Evolutionary conservation across 1,284 basidiomycete species (phyloP).

Genomic region (Cryptococcus sp.): DNA sequence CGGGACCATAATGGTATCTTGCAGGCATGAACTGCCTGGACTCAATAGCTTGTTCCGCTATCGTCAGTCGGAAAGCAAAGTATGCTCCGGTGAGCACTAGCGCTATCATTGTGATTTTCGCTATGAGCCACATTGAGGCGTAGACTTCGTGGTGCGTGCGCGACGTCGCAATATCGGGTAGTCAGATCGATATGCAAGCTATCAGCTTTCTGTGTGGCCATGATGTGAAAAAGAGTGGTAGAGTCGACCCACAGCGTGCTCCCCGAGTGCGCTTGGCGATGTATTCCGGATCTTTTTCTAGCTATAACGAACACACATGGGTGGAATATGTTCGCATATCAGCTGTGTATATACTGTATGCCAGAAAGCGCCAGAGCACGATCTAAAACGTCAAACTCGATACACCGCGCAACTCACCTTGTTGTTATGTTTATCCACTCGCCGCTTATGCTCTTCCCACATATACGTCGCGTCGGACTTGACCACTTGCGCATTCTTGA

Average conservation of each 20-base stretch:
- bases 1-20: constrained; percentile 30
- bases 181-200: background rate
- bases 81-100: constrained; percentile 22
- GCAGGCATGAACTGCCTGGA: constrained; percentile 34
- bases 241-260: constrained; percentile 5
- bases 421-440: constrained; percentile 1
- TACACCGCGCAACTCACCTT: constrained; percentile 5
- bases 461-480: constrained; percentile 18
- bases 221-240: no score
- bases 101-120: constrained; percentile 24
- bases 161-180: background rate
- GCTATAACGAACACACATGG: no score
- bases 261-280: constrained; percentile 3
- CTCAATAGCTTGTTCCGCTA: constrained; percentile 34
- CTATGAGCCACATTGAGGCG: constrained; percentile 29
- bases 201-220: background rate
- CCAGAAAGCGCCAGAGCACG: background rate
- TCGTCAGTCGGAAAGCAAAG: constrained; percentile 23
- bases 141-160: constrained; percentile 18
- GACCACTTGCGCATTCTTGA: constrained; percentile 18
- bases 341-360: background rate
- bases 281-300: no score
- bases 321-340: background rate
- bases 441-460: constrained; percentile 9
- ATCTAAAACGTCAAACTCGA: no score